Percentiles rank a stretch among this genome's conserved stretches.
Evolutionary conservation across 768 basidiomycete species (phyloP).

Genomic region (Mycena pura): DNA sequence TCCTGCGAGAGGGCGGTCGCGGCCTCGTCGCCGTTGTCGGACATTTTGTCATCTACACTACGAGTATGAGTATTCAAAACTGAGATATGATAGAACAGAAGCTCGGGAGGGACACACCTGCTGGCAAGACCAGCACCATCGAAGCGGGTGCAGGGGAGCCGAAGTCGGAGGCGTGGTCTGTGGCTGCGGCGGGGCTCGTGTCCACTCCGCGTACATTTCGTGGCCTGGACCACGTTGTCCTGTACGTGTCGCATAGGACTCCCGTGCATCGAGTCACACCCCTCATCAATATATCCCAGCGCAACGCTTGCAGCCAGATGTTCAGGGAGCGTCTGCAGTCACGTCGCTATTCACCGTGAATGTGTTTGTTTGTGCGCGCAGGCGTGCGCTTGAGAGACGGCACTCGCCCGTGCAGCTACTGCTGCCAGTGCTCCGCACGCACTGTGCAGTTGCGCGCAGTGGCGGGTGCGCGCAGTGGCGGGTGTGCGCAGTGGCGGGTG

Average conservation of each 20-base stretch:
- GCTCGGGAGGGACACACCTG: not conserved
- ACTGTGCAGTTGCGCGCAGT: too few species aligned
- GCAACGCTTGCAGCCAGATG: not conserved
- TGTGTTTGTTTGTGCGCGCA: too few species aligned
- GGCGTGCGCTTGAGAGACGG: too few species aligned
- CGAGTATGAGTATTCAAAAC: too few species aligned
- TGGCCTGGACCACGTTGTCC: not conserved
- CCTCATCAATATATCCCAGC: conserved; percentile 1
- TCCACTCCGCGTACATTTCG: not conserved
- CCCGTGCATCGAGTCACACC: not conserved
- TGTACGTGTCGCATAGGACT: not conserved
- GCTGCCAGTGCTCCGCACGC: too few species aligned
- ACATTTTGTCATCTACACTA: too few species aligned
- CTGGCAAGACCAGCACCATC: not conserved
- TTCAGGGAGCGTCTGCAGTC: conserved; percentile 24
- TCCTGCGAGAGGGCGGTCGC: not conserved
- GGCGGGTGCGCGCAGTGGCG: too few species aligned
- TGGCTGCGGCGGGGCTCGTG: not conserved
- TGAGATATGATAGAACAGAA: too few species aligned
- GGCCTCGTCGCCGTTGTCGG: not conserved
- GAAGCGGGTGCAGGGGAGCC: not conserved
- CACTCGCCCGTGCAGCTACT: too few species aligned
- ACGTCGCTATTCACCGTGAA: too few species aligned
- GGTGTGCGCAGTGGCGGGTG: too few species aligned
- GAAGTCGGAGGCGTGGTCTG: not conserved